Conservation (phyloP, 2,329 filamentous ascomycete genomes). For the Daldinia sp. region DNA sequence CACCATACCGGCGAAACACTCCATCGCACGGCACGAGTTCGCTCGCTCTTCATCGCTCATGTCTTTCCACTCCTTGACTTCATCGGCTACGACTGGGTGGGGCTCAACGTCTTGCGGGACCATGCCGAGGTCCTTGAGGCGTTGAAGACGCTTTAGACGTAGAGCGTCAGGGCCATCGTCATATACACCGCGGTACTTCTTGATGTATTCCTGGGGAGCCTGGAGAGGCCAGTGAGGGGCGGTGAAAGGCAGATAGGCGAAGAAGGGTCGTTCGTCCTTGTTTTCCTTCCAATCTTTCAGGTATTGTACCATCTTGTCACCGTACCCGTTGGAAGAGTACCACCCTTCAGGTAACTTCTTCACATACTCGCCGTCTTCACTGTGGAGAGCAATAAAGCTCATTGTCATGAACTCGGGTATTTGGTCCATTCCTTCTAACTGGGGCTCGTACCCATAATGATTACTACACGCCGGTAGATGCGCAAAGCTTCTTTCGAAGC, state of each 20-base stretch:
- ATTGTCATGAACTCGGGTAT: conserved; percentile 56
- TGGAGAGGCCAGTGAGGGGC: conserved; percentile 74
- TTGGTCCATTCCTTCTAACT: conserved; percentile 54
- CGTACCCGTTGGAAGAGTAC: conserved; percentile 67
- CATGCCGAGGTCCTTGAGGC: conserved; percentile 69
- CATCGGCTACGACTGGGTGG: conserved; percentile 63
- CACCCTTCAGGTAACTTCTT: conserved; percentile 62
- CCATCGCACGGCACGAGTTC: conserved; percentile 67
- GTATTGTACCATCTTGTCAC: conserved; percentile 64
- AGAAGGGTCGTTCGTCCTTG: conserved; percentile 61
- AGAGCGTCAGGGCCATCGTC: conserved; percentile 70
- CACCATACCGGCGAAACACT: conserved; percentile 73
- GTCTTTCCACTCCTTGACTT: conserved; percentile 62
- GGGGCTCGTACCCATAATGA: conserved; percentile 65
- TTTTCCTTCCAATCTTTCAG: conserved; percentile 60
- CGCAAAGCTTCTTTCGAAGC: conserved; percentile 70
- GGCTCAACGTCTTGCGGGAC: conserved; percentile 63
- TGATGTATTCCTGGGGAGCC: conserved; percentile 65
- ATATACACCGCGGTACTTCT: conserved; percentile 70
- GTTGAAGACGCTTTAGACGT: conserved; percentile 63
- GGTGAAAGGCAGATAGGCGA: conserved; percentile 71
- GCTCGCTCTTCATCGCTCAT: conserved; percentile 60
- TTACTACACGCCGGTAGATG: conserved; percentile 71
- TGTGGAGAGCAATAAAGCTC: conserved; percentile 56
- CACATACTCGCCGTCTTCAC: conserved; percentile 55